Base-by-base conservation (phyloP, 192 early-diverging fungal genomes). In the Phycomyces nitens region DNA sequence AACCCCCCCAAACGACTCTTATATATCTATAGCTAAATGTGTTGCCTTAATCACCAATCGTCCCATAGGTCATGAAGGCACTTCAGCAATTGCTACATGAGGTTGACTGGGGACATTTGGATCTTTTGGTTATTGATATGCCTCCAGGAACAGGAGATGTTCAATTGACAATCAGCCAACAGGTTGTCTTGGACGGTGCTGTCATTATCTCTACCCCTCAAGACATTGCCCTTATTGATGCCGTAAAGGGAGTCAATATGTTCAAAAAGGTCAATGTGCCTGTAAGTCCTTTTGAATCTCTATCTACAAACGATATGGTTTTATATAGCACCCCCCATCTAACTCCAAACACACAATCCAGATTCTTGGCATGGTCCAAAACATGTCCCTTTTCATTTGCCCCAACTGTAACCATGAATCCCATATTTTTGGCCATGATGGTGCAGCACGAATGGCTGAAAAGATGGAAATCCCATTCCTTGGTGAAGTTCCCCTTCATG, bases 131-230 rank as follows among this genome's bases (percentile, higher is more conserved):
- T 16, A 86, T 96, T 58, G 94, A 96, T 62, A 88, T 93, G 85
- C 94, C 94, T 20, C 94, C 94, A 20, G 94, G 94, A 6, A 96
- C 94, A 2, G 93, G 93, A n/a, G 94, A 96, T 66, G 85, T 84
- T 1, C 92, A 94, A 71, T 66, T 96, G 53, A 88, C 92, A 6
- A 87, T 96, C 43, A 82, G 84, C 29, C 94, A 96, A 71, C 88
- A 90, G 60, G 71, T 94, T 5, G 72, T 72, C 43, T 40, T 94
- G 47, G 68, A 76, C 65, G 89, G 92, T 18, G 89, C 88, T 14
- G 83, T 96, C 7, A 89, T 96, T 66, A 86, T 96, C 4, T 91
- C 92, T 2, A 96, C 94, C 0, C 94, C 94, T 39, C 94, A 96
- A 69, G 94, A 96, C 68, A 82, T 96, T 69, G 91, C 94, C 1